Percentiles rank a stretch among this genome's conserved stretches.
Conservation (phyloP, 78 protist species). For the Cavenderia fasciculata region DNA sequence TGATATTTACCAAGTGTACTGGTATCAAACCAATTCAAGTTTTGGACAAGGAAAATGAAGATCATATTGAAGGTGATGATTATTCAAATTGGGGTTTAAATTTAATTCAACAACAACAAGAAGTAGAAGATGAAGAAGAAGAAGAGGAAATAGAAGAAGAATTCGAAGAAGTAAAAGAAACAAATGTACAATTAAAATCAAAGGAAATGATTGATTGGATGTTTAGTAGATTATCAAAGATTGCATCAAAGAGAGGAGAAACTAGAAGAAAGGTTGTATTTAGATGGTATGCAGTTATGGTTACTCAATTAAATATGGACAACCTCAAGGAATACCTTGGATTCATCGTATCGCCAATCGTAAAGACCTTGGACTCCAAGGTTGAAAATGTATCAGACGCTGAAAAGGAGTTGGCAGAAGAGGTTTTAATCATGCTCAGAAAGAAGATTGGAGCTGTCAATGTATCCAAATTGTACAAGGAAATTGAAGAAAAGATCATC, state of each 20-base stretch:
- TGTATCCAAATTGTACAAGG: conserved; percentile 3
- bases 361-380: conserved; percentile 26
- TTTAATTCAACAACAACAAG: neutral
- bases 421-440: conserved; percentile 28
- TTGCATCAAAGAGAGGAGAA: conserved; percentile 36
- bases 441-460: conserved; percentile 30
- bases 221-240: conserved; percentile 67
- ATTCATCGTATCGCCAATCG: conserved; percentile 27
- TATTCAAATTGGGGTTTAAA: neutral
- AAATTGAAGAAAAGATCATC: neutral
- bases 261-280: conserved; percentile 58
- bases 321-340: conserved; percentile 10
- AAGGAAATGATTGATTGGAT: conserved; percentile 44
- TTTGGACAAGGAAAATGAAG: neutral
- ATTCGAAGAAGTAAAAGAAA: neutral
- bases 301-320: conserved; percentile 12
- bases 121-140: neutral
- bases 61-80: neutral
- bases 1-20: conserved; percentile 41
- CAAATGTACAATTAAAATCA: conserved; percentile 1
- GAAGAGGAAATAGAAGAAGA: conserved; percentile 6
- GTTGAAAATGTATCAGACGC: neutral
- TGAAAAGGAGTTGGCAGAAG: conserved; percentile 15
- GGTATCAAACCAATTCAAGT: conserved; percentile 1
- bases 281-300: conserved; percentile 63